Conservation (phyloP, 768 basidiomycete species). For the Termitomyces sp. region DNA sequence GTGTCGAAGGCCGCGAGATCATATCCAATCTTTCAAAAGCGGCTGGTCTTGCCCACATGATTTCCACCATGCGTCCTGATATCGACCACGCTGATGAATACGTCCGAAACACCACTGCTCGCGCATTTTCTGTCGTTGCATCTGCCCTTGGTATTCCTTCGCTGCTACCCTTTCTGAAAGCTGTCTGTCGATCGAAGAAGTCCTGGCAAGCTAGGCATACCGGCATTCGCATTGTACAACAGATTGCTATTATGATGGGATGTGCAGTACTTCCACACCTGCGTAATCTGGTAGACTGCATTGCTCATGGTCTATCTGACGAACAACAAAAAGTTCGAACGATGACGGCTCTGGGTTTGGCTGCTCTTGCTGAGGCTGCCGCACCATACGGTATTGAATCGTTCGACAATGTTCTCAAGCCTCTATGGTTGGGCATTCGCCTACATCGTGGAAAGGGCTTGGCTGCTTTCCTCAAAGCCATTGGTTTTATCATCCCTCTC, state of each 20-base stretch:
- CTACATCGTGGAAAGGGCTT: constrained; percentile 93
- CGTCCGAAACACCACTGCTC: constrained; percentile 97
- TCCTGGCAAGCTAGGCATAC: constrained; percentile 99
- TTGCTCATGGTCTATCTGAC: constrained; percentile 88
- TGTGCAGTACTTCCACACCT: constrained; percentile 97
- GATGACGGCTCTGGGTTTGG: constrained; percentile 90
- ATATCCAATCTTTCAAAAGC: constrained; percentile 99
- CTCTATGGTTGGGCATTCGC: constrained; percentile 91
- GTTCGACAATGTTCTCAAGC: constrained; percentile 95
- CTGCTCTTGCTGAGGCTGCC: constrained; percentile 94
- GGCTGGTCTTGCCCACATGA: constrained; percentile 99
- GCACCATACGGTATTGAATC: constrained; percentile 99
- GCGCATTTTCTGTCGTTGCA: constrained; percentile 98
- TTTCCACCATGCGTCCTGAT: constrained; percentile 99
- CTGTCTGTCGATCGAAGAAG: constrained; percentile 97
- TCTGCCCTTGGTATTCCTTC: constrained; percentile 98
- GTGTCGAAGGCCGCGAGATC: constrained; percentile 98
- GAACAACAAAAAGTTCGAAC: constrained; percentile 96
- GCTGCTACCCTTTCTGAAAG: constrained; percentile 95
- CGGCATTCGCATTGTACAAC: constrained; percentile 98
- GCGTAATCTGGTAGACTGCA: constrained; percentile 93
- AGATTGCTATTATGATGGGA: constrained; percentile 99
- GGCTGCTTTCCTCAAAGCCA: constrained; percentile 95
- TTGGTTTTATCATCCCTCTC: constrained; percentile 98
- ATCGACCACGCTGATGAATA: constrained; percentile 99